phyloP scores from a whole-genome alignment of 1,284 basidiomycete genomes.

The Boletus semigastroideus region DNA sequence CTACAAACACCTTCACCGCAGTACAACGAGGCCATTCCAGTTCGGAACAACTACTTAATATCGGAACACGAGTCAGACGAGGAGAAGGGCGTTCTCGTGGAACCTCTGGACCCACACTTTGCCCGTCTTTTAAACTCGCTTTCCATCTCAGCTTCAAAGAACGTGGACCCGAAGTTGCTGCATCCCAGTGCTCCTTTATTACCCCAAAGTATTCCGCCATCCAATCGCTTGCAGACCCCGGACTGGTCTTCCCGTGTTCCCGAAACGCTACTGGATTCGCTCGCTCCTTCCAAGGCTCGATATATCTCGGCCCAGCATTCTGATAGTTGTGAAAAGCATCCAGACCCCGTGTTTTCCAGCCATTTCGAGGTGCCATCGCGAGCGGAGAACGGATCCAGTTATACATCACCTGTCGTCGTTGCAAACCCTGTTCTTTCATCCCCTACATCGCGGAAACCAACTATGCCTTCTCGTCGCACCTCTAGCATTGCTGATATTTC shows the following conservation, averaged over 20 bases:
- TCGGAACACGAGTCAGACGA: conserved; percentile 24
- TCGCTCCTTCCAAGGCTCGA: conserved; percentile 7
- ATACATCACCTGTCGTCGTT: conserved; percentile 12
- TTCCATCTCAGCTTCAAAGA: conserved; percentile 54
- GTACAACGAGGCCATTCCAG: conserved; percentile 41
- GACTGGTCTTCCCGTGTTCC: conserved; percentile 37
- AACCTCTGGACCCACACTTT: conserved; percentile 63
- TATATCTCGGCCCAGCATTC: background rate
- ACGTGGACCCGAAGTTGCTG: conserved; percentile 13
- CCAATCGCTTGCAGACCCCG: conserved; percentile 21
- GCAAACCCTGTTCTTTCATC: conserved; percentile 10
- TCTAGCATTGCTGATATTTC: conserved; percentile 59
- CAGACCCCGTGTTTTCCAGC: conserved; percentile 7
- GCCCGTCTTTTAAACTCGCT: conserved; percentile 64
- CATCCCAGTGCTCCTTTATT: conserved; percentile 1
- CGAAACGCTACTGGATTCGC: conserved; percentile 8
- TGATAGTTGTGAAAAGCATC: conserved; percentile 17
- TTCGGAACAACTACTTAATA: conserved; percentile 17
- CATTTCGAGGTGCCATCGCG: conserved; percentile 27
- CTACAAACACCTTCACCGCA: conserved; percentile 64
- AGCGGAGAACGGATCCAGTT: conserved; percentile 4
- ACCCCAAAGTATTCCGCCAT: conserved; percentile 8
- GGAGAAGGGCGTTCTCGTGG: conserved; percentile 24
- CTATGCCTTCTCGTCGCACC: conserved; percentile 33
- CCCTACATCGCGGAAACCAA: conserved; percentile 23